Evolutionary conservation across 1,139 yeast species (phyloP).

Genomic region (Taiozyma onychis): DNA sequence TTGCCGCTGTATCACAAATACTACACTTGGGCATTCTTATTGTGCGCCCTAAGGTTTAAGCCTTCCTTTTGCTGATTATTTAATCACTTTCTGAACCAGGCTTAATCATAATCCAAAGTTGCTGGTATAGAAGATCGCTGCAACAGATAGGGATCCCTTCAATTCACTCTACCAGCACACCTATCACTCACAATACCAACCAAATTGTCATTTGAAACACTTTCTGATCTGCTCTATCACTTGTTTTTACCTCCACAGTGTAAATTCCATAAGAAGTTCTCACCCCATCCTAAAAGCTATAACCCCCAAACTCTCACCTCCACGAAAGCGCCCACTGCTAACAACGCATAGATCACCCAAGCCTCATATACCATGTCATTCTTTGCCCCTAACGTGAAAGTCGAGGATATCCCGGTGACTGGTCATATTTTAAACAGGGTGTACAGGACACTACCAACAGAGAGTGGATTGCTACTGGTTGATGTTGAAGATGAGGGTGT

Average conservation of each 20-base stretch:
- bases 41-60: not conserved
- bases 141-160: not conserved
- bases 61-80: not conserved
- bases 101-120: not conserved
- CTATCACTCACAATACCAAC: not conserved
- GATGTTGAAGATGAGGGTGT: conserved; percentile 24
- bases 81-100: not conserved
- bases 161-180: not conserved
- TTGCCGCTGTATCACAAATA: not conserved
- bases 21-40: not conserved
- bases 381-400: conserved; percentile 4
- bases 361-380: conserved; percentile 4
- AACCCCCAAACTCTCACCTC: not conserved
- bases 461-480: conserved; percentile 17
- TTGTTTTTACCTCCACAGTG: not conserved
- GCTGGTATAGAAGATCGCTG: not conserved
- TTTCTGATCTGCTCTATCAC: not conserved
- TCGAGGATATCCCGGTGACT: conserved; percentile 14
- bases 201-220: not conserved
- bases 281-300: not conserved
- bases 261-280: not conserved
- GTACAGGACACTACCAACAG: conserved; percentile 17
- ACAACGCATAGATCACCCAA: not conserved
- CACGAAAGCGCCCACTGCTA: not conserved
- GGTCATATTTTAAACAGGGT: conserved; percentile 19